Evolutionary conservation across 2,329 filamentous ascomycete species (phyloP).

Genomic region (Colletotrichum scovillei): DNA sequence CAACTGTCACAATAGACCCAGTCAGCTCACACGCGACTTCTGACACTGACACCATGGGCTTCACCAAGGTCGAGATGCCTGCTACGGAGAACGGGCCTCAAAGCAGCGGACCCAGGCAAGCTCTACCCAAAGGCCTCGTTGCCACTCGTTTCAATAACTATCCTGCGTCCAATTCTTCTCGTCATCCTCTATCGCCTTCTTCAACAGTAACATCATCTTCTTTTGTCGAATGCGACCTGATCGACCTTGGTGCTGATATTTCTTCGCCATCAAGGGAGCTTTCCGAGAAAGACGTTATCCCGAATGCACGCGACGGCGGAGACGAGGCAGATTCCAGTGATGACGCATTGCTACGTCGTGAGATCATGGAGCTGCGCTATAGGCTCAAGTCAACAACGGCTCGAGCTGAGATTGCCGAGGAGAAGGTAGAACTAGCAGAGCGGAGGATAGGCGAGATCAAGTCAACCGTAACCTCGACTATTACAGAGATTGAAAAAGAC

Average conservation of each 20-base stretch:
- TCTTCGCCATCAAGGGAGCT: not conserved
- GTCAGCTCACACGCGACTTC: not conserved
- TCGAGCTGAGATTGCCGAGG: conserved; percentile 43
- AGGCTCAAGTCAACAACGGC: conserved; percentile 9
- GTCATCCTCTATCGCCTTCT: not conserved
- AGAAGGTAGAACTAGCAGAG: conserved; percentile 42
- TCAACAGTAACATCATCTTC: not conserved
- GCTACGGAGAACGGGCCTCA: not conserved
- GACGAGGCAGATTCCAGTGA: not conserved
- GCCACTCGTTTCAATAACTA: conserved; percentile 22
- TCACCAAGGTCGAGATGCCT: conserved; percentile 27
- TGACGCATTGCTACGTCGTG: conserved; percentile 32
- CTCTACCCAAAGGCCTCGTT: conserved; percentile 31
- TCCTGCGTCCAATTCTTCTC: not conserved
- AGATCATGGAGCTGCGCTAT: conserved; percentile 37
- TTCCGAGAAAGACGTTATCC: not conserved
- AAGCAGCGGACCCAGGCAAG: conserved; percentile 25
- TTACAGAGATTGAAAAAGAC: conserved; percentile 41
- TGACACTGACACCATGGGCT: conserved; percentile 19
- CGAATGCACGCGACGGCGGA: not conserved
- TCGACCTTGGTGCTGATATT: conserved; percentile 22
- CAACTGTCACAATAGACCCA: not conserved
- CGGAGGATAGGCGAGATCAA: conserved; percentile 41
- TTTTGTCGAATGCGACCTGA: conserved; percentile 15
- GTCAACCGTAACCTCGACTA: conserved; percentile 38